A percentile compares a stretch with the other conserved stretches of the same genome.
phyloP scores from a whole-genome alignment of 768 basidiomycete species.

The Rhodotorula babjevae region DNA sequence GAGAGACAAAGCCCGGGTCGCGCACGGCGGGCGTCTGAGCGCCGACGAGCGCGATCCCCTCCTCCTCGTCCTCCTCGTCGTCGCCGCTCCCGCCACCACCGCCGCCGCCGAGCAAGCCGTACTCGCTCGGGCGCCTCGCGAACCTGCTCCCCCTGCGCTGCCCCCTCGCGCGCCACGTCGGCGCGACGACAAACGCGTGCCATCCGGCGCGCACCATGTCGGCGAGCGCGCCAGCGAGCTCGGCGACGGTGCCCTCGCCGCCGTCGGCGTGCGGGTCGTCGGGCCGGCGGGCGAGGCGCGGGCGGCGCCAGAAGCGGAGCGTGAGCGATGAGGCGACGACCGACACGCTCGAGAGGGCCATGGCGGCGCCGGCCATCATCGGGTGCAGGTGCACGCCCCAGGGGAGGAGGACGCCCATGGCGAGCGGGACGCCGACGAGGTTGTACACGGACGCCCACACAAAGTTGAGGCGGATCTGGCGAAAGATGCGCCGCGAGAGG shows the following conservation, averaged over 20 bases:
- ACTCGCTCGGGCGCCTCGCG: constrained; percentile 21
- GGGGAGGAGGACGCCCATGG: constrained; percentile 94
- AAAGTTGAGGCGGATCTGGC: constrained; percentile 85
- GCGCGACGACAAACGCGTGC: constrained; percentile 5
- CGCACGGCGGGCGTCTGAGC: constrained; percentile 6
- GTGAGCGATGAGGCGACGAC: constrained; percentile 86
- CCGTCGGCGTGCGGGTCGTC: constrained; percentile 29
- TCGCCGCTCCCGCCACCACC: neutral
- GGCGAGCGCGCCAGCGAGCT: constrained; percentile 18
- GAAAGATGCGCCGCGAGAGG: constrained; percentile 80
- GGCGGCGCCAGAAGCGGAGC: constrained; percentile 68
- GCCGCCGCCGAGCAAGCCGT: constrained; percentile 19
- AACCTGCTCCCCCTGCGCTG: neutral
- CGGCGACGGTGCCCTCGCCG: constrained; percentile 21
- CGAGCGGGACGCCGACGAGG: constrained; percentile 67
- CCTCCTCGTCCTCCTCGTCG: constrained; percentile 12
- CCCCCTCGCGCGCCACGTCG: neutral
- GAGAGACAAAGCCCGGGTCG: constrained; percentile 1
- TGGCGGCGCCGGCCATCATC: constrained; percentile 97
- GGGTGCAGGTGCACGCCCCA: constrained; percentile 89
- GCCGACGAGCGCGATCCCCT: constrained; percentile 8
- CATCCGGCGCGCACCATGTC: constrained; percentile 13
- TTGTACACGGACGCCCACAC: constrained; percentile 79
- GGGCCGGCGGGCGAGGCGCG: constrained; percentile 24
- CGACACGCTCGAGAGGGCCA: constrained; percentile 95